Base-by-base conservation (phyloP, 2,329 filamentous ascomycete genomes). In the Cordyceps cateniannulata region DNA sequence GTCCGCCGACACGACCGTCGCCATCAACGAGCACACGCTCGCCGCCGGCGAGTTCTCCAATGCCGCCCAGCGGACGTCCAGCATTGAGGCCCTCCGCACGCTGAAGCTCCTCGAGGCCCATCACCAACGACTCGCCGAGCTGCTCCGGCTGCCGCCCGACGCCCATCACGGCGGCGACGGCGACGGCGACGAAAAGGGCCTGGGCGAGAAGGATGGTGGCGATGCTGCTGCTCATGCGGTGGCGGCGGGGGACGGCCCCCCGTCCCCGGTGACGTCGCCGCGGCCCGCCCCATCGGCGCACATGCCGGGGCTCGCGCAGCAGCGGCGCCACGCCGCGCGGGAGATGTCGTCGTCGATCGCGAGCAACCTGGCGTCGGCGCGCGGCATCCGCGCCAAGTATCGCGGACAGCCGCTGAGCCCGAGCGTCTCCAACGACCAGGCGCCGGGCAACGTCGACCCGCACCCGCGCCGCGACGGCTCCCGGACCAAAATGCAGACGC, bases 31-130 rank as follows among this genome's bases (percentile, higher is more conserved):
- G 73, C 93, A 98, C 75, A 87, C 93, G 58, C 81, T 90, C 61
- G 95, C 95, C 42, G 93, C 95, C 2, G 88, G 87, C 65, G 91
- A 96, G 72, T 98, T 96, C 72, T 87, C 91, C 63, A 87, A 88
- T 63, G 93, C 92, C 32, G 87, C 90, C n/a, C 83, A 85, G 63
- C 82, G 77, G 52, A 96, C 91, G 8, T 80, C 79, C 45, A 84
- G 80, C 70, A 71, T 81, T 64, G 81, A 96, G 80, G 93, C 93
- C 16, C 76, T 96, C 54, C 86, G 95, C 57, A 95, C 93, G 10
- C 79, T 99, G 63, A 85, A 84, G 65, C 83, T 98, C 3, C 86
- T 99, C 62, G 91, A 97, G 73, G 83, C 90, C 64, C 91, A 99
- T 72, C 95, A 99, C 72, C 85, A 86, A 66, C 87, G 86, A 64